phyloP scores from a whole-genome alignment of 768 basidiomycete genomes.

The Mycena rebaudengoi region DNA sequence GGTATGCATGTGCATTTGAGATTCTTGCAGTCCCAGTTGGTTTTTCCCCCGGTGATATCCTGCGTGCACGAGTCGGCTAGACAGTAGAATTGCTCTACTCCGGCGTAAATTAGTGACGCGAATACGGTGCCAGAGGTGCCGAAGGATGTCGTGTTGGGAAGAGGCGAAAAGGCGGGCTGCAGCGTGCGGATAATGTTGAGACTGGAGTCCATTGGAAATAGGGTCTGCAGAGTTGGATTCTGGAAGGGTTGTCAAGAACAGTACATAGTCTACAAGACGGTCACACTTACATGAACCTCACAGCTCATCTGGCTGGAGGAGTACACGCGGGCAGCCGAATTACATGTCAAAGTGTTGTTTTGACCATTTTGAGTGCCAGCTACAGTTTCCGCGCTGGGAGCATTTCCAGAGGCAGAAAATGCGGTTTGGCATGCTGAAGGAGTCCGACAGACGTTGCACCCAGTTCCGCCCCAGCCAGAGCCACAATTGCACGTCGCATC shows the following conservation, averaged over 20 bases:
- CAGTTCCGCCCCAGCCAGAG: slow-evolving; percentile 78
- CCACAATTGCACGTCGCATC: slow-evolving; percentile 74
- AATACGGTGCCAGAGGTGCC: slow-evolving; percentile 61
- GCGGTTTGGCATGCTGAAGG: slow-evolving; percentile 74
- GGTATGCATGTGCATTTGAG: slow-evolving; percentile 79
- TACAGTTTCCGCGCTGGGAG: slow-evolving; percentile 39
- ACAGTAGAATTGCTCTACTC: slow-evolving; percentile 91
- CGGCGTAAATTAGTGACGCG: slow-evolving; percentile 80
- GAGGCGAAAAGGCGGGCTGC: slow-evolving; percentile 72
- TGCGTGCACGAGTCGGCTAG: slow-evolving; percentile 76
- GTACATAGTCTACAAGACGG: neutral
- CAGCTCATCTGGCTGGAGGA: slow-evolving; percentile 89
- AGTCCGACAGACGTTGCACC: slow-evolving; percentile 82
- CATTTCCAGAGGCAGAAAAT: slow-evolving; percentile 52
- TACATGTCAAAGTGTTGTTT: slow-evolving; percentile 81
- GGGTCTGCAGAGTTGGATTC: slow-evolving; percentile 85
- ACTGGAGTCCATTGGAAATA: slow-evolving; percentile 76
- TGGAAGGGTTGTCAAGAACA: slow-evolving; percentile 41
- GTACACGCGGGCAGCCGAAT: slow-evolving; percentile 71
- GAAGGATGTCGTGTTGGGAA: slow-evolving; percentile 68
- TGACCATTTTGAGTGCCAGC: slow-evolving; percentile 40
- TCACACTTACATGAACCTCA: slow-evolving; percentile 72
- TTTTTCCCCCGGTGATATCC: slow-evolving; percentile 50
- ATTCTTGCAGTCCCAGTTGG: slow-evolving; percentile 76
- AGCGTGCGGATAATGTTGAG: slow-evolving; percentile 85